These are phyloP conservation scores for Aspergillus chevalieri DNA, from an alignment of 2,329 filamentous ascomycete genomes.

Conservation along the genomic window DNA sequence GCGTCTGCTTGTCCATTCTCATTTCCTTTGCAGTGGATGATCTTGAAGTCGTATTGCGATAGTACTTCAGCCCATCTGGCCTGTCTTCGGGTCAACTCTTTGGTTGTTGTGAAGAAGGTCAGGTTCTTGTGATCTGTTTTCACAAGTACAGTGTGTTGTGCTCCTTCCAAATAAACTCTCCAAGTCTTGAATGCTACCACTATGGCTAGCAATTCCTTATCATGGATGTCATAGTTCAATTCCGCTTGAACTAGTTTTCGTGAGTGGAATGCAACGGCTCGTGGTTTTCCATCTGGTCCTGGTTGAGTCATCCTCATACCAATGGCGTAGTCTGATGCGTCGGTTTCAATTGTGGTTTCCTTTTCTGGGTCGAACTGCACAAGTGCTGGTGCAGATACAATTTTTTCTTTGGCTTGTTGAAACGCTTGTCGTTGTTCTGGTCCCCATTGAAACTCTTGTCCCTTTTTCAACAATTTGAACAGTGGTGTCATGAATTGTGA, in stretches of 20 bases:
- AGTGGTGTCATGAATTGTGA: not conserved
- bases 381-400: not conserved
- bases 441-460: not conserved
- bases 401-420: not conserved
- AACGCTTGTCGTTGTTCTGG: not conserved
- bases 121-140: not conserved
- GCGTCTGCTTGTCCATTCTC: too few species aligned
- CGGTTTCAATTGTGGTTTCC: not conserved
- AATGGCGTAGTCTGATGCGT: not conserved
- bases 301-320: not conserved
- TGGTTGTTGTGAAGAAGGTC: too few species aligned
- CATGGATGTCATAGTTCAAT: too few species aligned
- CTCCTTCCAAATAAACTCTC: not conserved
- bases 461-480: not conserved
- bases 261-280: not conserved
- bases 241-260: not conserved
- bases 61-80: too few species aligned
- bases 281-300: not conserved
- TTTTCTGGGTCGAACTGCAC: not conserved
- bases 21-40: too few species aligned
- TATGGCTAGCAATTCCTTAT: too few species aligned
- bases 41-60: too few species aligned
- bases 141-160: not conserved
- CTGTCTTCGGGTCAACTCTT: too few species aligned
- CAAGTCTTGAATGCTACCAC: not conserved